These are phyloP conservation scores for Medicago arabica DNA, from an alignment of 306 rosid species.

Conservation along the genomic window DNA sequence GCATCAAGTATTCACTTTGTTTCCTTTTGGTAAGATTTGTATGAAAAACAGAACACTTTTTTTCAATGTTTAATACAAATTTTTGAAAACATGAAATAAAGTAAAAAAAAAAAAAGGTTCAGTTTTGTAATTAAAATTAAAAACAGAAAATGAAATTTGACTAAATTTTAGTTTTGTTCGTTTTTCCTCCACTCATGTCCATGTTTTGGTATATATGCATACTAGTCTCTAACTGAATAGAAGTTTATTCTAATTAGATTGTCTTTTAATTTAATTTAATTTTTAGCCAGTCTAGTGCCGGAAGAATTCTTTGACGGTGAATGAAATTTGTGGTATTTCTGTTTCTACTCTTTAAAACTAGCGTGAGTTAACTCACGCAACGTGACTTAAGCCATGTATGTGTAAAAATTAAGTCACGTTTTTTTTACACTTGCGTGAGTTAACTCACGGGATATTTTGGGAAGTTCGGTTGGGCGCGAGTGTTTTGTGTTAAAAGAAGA, in stretches of 20 bases:
- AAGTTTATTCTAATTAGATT: not conserved
- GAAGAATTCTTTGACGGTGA: not conserved
- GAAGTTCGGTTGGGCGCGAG: too few species aligned
- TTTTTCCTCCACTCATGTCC: not conserved
- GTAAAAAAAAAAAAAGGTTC: not conserved
- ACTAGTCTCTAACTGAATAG: not conserved
- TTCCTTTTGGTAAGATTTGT: too few species aligned
- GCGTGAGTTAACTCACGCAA: too few species aligned
- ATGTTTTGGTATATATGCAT: not conserved
- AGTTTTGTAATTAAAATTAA: not conserved
- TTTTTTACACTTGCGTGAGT: too few species aligned
- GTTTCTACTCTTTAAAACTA: slow-evolving; percentile 6
- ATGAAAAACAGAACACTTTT: too few species aligned
- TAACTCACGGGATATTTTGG: too few species aligned
- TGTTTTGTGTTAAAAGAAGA: too few species aligned
- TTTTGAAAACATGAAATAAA: not conserved
- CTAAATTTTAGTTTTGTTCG: not conserved
- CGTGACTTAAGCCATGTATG: too few species aligned
- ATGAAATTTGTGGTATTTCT: slow-evolving; percentile 8
- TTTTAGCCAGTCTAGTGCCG: slow-evolving; percentile 4
- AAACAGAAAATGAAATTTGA: too few species aligned
- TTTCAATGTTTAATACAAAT: too few species aligned
- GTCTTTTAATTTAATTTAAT: not conserved
- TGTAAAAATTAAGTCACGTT: too few species aligned
- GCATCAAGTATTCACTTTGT: too few species aligned